Base-by-base conservation (phyloP, 2,329 filamentous ascomycete genomes). In the Epichloe coenophiala region DNA sequence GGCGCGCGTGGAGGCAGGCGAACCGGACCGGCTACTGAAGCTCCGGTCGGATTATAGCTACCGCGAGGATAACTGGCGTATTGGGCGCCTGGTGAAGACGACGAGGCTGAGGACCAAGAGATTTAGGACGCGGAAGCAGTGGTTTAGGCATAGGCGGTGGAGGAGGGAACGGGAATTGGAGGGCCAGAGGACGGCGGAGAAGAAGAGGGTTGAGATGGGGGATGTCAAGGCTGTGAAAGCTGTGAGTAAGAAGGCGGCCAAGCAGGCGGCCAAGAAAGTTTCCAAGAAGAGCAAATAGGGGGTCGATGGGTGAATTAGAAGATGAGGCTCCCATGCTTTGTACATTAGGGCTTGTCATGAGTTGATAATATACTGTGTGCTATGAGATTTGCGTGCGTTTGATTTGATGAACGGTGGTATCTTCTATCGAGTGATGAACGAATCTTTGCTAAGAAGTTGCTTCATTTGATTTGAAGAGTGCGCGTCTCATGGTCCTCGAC, bases 31-130 rank as follows among this genome's bases (percentile, higher is more conserved):
- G 51, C 60, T 79, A 48, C 68, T 79, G 58, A 68, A 68, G 55
- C 67, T 80, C 51, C 68, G 70, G 48, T 62, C 68, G 50, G 71
- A 78, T 61, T 81, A 81, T 68, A 72, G 72, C 57, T 81, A 81
- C 64, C 70, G 73, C 48, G 78, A 81, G 67, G 75, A 77, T 60
- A 80, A 77, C 66, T 78, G 75, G 71, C 69, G 73, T 23, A 76
- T 81, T 45, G 78, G 78, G 12, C 71, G 72, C 8, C 66, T 81
- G 45, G 71, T 74, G 48, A 68, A 67, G 57, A 75, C 74, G 55
- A 76, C 74, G 60, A 70, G 72, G 19, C 67, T 72, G 51, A 66
- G 73, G 51, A 70, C 73, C 23, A 75, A 71, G 55, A 69, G 73
- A 50, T 73, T 74, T 60, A 66, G 70, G 21, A 74, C 75, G 53